Percentiles rank a stretch among this genome's conserved stretches.
phyloP scores from a whole-genome alignment of 176 grass and related monocot species.

The Aegilops bicornis region DNA sequence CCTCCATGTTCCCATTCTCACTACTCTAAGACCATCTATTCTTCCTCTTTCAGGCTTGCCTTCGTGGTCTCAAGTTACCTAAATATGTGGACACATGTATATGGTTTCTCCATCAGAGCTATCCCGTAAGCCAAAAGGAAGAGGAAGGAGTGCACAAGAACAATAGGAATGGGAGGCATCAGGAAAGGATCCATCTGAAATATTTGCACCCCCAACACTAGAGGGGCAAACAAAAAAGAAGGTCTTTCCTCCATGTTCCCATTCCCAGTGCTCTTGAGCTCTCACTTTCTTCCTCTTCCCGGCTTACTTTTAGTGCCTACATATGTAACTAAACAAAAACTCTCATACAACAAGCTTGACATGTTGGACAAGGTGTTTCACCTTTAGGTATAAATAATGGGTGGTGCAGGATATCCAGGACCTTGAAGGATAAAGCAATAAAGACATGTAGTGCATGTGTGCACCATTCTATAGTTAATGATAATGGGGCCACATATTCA shows the following conservation, averaged over 20 bases:
- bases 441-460: neutral
- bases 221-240: neutral
- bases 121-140: neutral
- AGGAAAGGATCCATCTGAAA: neutral
- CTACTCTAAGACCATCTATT: neutral
- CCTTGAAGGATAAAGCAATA: neutral
- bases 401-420: too few relatives aligned
- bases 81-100: neutral
- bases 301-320: neutral
- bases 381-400: too few relatives aligned
- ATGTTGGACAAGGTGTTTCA: too few relatives aligned
- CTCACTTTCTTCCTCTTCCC: neutral
- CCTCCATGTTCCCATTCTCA: neutral
- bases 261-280: neutral
- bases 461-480: neutral
- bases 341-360: too few relatives aligned
- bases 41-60: neutral
- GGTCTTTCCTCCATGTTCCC: neutral
- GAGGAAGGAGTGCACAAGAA: slow-evolving; percentile 10
- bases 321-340: neutral
- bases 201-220: neutral
- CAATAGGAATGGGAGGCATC: slow-evolving; percentile 34
- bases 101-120: neutral
- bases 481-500: neutral
- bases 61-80: neutral